A percentile compares a stretch with the other conserved stretches of the same genome.
These are phyloP conservation scores for Triadica sebifera DNA, from an alignment of 345 rosid species.

Conservation along the genomic window DNA sequence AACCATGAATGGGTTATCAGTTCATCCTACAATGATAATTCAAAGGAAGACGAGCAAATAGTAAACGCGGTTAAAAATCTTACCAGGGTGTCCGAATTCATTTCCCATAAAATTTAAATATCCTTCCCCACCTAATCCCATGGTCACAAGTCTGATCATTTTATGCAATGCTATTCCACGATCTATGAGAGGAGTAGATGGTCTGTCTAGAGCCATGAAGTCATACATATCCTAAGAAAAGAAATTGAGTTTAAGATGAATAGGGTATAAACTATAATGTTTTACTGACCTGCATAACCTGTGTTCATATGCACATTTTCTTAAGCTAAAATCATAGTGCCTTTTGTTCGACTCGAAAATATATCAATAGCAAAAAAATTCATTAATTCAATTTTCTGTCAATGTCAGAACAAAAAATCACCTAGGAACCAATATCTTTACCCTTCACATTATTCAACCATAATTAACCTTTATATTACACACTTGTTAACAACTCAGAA, in stretches of 20 bases:
- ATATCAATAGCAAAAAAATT: not conserved
- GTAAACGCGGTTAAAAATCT: constrained; percentile 13
- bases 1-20: constrained; percentile 2
- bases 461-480: not conserved
- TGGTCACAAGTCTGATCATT: constrained; percentile 90
- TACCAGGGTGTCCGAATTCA: constrained; percentile 99
- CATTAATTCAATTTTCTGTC: too few relatives aligned
- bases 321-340: not conserved
- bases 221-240: constrained; percentile 88
- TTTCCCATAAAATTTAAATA: constrained; percentile 98
- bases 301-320: not conserved
- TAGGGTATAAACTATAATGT: not conserved
- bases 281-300: not conserved
- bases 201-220: constrained; percentile 85
- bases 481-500: not conserved
- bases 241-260: constrained; percentile 13
- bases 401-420: not conserved
- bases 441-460: not conserved
- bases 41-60: not conserved
- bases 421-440: not conserved
- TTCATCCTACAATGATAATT: constrained; percentile 4
- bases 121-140: constrained; percentile 98
- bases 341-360: not conserved
- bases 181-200: constrained; percentile 74
- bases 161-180: constrained; percentile 97